Evolutionary conservation across 1,284 basidiomycete genomes (phyloP).

Genomic region (Naganishia cerealis): DNA sequence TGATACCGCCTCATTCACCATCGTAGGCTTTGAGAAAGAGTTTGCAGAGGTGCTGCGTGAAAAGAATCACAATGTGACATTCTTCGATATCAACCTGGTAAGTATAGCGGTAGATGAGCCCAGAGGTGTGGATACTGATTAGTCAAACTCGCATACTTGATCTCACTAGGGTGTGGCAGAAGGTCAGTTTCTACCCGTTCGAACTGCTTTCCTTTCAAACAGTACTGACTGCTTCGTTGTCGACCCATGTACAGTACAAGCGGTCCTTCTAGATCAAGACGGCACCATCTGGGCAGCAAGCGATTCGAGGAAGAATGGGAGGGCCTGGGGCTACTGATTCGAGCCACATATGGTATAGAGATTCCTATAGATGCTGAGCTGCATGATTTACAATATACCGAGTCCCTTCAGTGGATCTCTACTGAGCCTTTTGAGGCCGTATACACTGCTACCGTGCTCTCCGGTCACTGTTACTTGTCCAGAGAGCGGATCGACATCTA

Average conservation of each 20-base stretch:
- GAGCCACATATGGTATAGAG: not conserved
- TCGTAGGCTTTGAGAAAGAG: conserved; percentile 57
- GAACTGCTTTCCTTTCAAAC: not conserved
- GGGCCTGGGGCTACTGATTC: conserved; percentile 51
- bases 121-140: not conserved
- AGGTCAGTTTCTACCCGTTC: conserved; percentile 28
- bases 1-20: not conserved
- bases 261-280: conserved; percentile 60
- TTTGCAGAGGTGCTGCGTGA: conserved; percentile 62
- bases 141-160: conserved; percentile 9
- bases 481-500: conserved; percentile 23
- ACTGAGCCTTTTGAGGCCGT: conserved; percentile 6
- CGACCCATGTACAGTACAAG: conserved; percentile 65
- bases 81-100: conserved; percentile 58
- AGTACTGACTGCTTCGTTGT: not conserved
- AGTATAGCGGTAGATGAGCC: conserved; percentile 37
- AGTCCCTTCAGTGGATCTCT: conserved; percentile 17
- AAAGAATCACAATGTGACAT: conserved; percentile 71
- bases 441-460: not conserved
- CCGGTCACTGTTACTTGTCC: conserved; percentile 7
- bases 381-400: conserved; percentile 8
- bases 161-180: conserved; percentile 37
- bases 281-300: conserved; percentile 53
- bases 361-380: not conserved
- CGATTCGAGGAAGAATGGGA: conserved; percentile 51